Base-by-base conservation (phyloP, 2,329 filamentous ascomycete species). In the Botrytis medusae region DNA sequence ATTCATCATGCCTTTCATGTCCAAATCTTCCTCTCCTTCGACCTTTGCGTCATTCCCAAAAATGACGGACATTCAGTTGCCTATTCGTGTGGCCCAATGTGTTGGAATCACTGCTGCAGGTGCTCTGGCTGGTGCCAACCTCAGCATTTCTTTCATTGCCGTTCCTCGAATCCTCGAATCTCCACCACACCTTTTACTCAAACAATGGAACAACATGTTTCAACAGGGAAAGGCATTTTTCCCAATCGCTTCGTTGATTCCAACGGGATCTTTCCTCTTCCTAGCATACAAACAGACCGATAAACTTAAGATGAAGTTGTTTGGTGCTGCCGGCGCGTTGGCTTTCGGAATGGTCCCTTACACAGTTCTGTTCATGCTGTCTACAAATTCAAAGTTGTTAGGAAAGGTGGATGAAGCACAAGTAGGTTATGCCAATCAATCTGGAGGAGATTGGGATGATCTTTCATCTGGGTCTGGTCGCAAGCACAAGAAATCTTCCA, bases 111-210 rank as follows among this genome's bases (percentile, higher is more conserved):
- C 87, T 46, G 77, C 85, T 63, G 84, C 86, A 54, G 83, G 85
- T 34, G 83, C 85, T 72, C 77, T 86, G 4, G 78, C 82, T 12
- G 85, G 84, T 68, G 76, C 80, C 73, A 81, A 78, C 65, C 76
- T 84, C 63, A 77, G 81, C 61, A 74, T 85, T 71, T 88, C 86
- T 9, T 77, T 83, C 78, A 81, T 84, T 73, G 75, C 82, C n/a
- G 78, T 87, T 2, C 88, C 88, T 2, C 84, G 86, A 59, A 80
- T 90, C 14, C 84, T 90, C 73, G 83, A 87, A 74, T 85, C 87
- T 0, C 89, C 89, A 1, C 84, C 86, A 1, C 85, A 85, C 2
- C 81, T 89, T 18, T 85, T 89, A 74, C 85, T 87, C 46, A 83
- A 83, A 57, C 88, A 90, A 81, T 91, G 87, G 87, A 77, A 80